Evolutionary conservation across 2,329 filamentous ascomycete species (phyloP).

Genomic region (Ophiocordyceps australis): DNA sequence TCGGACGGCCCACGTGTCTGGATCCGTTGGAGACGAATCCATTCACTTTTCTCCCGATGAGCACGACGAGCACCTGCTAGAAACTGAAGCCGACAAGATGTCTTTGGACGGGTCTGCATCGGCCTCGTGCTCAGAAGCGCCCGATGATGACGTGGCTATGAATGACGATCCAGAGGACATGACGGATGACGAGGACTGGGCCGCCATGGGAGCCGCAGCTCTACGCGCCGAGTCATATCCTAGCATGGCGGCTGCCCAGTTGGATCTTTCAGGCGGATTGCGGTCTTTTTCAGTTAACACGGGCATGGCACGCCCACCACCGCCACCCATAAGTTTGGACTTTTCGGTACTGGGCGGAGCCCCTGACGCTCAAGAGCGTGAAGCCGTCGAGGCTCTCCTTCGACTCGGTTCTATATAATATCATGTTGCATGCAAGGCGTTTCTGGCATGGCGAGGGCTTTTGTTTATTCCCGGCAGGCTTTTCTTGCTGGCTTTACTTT

Average conservation of each 20-base stretch:
- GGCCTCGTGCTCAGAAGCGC: constrained; percentile 60
- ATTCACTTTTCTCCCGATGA: constrained; percentile 60
- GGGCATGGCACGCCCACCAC: constrained; percentile 35
- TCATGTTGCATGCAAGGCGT: constrained; percentile 34
- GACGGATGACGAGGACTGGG: constrained; percentile 95
- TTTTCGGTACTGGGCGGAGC: constrained; percentile 30
- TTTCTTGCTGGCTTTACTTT: constrained; percentile 1
- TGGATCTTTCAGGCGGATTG: constrained; percentile 17
- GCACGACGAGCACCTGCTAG: constrained; percentile 48
- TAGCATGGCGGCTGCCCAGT: constrained; percentile 34
- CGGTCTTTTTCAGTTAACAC: constrained; percentile 28
- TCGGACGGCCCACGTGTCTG: constrained; percentile 28
- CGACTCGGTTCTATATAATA: constrained; percentile 64
- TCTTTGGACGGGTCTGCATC: constrained; percentile 56
- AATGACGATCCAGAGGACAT: constrained; percentile 67
- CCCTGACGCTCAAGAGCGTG: constrained; percentile 57
- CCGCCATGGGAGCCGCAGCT: constrained; percentile 69
- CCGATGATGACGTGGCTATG: constrained; percentile 45
- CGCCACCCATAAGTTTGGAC: constrained; percentile 30
- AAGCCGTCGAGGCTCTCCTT: constrained; percentile 65
- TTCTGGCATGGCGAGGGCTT: constrained; percentile 9
- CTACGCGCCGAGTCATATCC: constrained; percentile 52
- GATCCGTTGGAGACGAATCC: constrained; percentile 51
- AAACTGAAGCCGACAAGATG: constrained; percentile 90
- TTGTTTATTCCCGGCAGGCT: constrained; percentile 2